Conservation (phyloP, 1,284 basidiomycete species). For the Ganoderma multipileum region DNA sequence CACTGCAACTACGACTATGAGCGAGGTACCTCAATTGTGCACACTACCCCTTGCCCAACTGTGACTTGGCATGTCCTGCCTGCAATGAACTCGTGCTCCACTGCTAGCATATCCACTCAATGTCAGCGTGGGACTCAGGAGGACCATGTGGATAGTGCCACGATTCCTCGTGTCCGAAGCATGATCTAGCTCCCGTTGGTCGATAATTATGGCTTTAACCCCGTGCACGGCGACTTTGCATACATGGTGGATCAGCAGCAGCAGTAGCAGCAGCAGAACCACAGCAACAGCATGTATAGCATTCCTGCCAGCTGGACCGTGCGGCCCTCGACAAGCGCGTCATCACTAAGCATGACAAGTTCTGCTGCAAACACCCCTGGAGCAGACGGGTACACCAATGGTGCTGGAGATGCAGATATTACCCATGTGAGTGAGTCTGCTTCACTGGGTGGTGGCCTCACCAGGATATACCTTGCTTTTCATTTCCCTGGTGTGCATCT, state of each 20-base stretch:
- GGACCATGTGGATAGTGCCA: slow-evolving; percentile 48
- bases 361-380: slow-evolving; percentile 68
- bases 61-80: no score
- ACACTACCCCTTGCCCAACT: no score
- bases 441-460: slow-evolving; percentile 21
- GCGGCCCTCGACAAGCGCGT: slow-evolving; percentile 77
- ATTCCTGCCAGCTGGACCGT: slow-evolving; percentile 44
- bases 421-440: slow-evolving; percentile 71
- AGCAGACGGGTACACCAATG: slow-evolving; percentile 63
- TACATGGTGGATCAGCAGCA: slow-evolving; percentile 57
- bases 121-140: no score
- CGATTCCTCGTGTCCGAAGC: slow-evolving; percentile 73
- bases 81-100: no score
- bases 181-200: slow-evolving; percentile 79
- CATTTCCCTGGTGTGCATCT: slow-evolving; percentile 16
- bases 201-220: slow-evolving; percentile 66
- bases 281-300: slow-evolving; percentile 38
- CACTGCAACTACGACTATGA: slow-evolving; percentile 23
- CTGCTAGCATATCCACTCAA: no score
- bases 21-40: slow-evolving; percentile 25
- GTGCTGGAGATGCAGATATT: slow-evolving; percentile 59
- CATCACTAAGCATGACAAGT: slow-evolving; percentile 79
- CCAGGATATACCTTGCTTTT: slow-evolving; percentile 7
- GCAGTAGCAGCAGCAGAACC: slow-evolving; percentile 27
- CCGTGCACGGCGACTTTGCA: slow-evolving; percentile 76